Evolutionary conservation across 2,329 filamentous ascomycete genomes (phyloP).

Genomic region (Zymoseptoria crescenta): DNA sequence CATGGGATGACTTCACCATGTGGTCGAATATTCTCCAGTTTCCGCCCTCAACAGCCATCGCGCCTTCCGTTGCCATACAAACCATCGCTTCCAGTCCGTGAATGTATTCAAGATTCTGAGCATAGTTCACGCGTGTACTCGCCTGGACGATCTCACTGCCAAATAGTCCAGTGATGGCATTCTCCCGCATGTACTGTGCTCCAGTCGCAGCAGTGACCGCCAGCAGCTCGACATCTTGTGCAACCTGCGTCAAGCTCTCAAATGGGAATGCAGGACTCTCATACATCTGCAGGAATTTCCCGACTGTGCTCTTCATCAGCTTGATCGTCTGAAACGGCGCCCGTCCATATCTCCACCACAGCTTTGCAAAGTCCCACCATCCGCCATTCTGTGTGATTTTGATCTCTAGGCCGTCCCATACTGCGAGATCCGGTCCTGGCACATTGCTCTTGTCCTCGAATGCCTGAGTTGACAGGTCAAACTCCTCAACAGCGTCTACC

Average conservation of each 20-base stretch:
- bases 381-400: constrained; percentile 58
- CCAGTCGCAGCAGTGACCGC: constrained; percentile 64
- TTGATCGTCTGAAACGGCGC: constrained; percentile 66
- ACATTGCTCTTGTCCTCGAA: constrained; percentile 32
- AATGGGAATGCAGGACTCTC: constrained; percentile 78
- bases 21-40: constrained; percentile 92
- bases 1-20: constrained; percentile 62
- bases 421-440: constrained; percentile 53
- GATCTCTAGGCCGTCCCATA: constrained; percentile 77
- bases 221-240: constrained; percentile 59
- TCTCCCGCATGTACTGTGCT: constrained; percentile 59
- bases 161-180: constrained; percentile 61
- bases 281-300: constrained; percentile 72
- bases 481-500: constrained; percentile 60
- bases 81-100: constrained; percentile 89
- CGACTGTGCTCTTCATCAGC: constrained; percentile 63
- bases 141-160: constrained; percentile 79
- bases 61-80: constrained; percentile 81
- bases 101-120: constrained; percentile 75
- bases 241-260: constrained; percentile 60
- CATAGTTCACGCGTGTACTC: constrained; percentile 89
- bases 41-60: constrained; percentile 69
- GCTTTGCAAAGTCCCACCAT: constrained; percentile 74
- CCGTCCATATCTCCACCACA: constrained; percentile 79
- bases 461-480: constrained; percentile 53